These are phyloP conservation scores for Prunus kanzakura DNA, from an alignment of 306 rosid species.

Conservation along the genomic window DNA sequence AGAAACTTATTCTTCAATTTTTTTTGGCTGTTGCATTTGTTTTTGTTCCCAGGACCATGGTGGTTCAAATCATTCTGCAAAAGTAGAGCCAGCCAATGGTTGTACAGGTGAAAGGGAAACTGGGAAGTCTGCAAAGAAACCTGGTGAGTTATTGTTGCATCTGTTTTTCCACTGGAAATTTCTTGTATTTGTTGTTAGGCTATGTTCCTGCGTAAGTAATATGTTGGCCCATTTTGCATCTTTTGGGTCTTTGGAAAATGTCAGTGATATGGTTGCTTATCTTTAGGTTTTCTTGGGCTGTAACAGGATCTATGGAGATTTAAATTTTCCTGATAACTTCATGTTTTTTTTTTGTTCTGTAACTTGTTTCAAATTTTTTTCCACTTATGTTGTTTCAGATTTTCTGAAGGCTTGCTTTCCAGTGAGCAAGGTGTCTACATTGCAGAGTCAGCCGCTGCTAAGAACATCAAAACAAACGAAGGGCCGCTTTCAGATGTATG, in stretches of 20 bases:
- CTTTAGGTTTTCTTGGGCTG: no score
- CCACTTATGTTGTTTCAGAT: constrained; percentile 47
- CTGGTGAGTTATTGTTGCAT: constrained; percentile 57
- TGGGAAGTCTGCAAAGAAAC: constrained; percentile 63
- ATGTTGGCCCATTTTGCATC: no score
- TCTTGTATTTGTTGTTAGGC: neutral
- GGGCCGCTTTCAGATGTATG: no score
- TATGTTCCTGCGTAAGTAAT: no score
- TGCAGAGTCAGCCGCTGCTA: constrained; percentile 43
- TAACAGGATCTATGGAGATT: no score
- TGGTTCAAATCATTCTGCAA: constrained; percentile 57
- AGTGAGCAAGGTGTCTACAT: constrained; percentile 87
- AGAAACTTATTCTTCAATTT: neutral
- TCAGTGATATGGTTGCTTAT: no score
- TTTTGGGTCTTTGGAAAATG: no score
- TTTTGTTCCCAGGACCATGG: constrained; percentile 44
- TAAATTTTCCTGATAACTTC: no score
- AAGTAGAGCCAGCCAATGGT: constrained; percentile 58
- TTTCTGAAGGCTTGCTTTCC: constrained; percentile 89
- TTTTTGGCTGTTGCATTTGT: constrained; percentile 8
- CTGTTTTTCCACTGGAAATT: neutral
- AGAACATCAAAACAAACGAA: no score
- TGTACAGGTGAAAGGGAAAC: constrained; percentile 66
- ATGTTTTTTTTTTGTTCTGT: no score
- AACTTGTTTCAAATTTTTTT: no score